A percentile compares a stretch with the other conserved stretches of the same genome.
phyloP scores from a whole-genome alignment of 2,329 filamentous ascomycete genomes.

The Penicillium decumbens region DNA sequence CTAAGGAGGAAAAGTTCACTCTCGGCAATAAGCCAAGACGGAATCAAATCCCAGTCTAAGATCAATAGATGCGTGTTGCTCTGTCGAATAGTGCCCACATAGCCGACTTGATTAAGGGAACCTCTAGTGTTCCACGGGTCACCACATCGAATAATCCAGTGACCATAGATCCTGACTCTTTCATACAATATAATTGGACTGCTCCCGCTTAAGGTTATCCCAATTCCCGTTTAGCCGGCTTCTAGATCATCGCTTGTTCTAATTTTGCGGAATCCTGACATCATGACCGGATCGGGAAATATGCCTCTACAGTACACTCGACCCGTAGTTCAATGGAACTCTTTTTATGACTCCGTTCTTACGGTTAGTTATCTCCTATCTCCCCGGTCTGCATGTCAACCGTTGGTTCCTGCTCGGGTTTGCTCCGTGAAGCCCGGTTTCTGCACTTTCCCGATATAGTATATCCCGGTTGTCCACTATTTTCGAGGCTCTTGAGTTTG shows the following conservation, averaged over 20 bases:
- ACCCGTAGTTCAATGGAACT: neutral
- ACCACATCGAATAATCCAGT: neutral
- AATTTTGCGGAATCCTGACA: neutral
- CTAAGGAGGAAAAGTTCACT: too few relatives aligned
- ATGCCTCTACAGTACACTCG: neutral
- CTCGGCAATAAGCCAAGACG: too few relatives aligned
- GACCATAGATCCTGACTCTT: neutral
- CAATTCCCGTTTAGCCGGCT: too few relatives aligned
- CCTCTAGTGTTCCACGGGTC: neutral
- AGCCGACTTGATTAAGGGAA: too few relatives aligned
- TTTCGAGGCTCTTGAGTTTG: too few relatives aligned
- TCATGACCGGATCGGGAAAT: neutral
- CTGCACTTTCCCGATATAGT: too few relatives aligned
- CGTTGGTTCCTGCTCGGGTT: too few relatives aligned
- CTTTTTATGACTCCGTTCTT: neutral
- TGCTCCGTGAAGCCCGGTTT: too few relatives aligned
- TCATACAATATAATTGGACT: neutral
- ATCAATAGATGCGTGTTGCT: neutral
- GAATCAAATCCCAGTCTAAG: neutral
- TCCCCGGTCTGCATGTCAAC: too few relatives aligned
- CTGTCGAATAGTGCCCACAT: neutral
- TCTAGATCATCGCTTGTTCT: too few relatives aligned
- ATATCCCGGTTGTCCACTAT: too few relatives aligned
- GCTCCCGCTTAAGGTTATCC: neutral
- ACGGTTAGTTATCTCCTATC: too few relatives aligned